Evolutionary conservation across 2,329 filamentous ascomycete genomes (phyloP).

Genomic region (Metarhizium anisopliae): DNA sequence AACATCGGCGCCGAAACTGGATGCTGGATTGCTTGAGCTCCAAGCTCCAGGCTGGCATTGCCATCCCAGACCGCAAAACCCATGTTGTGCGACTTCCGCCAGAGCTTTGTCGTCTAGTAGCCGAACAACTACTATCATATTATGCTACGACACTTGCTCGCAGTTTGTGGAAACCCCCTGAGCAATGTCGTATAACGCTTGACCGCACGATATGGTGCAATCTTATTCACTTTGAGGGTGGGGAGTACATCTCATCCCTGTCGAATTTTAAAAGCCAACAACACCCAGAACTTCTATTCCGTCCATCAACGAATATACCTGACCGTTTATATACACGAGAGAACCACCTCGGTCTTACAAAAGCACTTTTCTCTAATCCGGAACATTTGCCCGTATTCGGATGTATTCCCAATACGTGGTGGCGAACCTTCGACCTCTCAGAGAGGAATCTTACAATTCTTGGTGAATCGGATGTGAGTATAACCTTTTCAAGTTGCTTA

Average conservation of each 20-base stretch:
- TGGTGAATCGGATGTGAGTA: background rate
- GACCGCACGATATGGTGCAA: background rate
- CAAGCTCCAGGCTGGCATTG: background rate
- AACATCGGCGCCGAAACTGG: background rate
- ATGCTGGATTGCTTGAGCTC: background rate
- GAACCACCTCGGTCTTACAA: constrained; percentile 1
- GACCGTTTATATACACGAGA: background rate
- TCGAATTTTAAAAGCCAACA: background rate
- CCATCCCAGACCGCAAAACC: background rate
- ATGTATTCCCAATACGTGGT: background rate
- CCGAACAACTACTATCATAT: background rate
- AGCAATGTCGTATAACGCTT: background rate
- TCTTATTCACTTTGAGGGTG: background rate
- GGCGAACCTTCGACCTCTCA: background rate
- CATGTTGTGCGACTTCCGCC: background rate
- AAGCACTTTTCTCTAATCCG: background rate
- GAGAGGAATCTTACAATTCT: background rate
- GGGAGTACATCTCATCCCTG: background rate
- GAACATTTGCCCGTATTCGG: background rate
- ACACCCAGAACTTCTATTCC: background rate
- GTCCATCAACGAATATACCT: background rate
- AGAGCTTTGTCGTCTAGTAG: background rate
- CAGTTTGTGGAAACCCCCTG: background rate
- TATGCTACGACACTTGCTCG: background rate
- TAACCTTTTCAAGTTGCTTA: background rate